Conservation (phyloP, 805 yeast genomes). For the Starmerella stigmatis region DNA sequence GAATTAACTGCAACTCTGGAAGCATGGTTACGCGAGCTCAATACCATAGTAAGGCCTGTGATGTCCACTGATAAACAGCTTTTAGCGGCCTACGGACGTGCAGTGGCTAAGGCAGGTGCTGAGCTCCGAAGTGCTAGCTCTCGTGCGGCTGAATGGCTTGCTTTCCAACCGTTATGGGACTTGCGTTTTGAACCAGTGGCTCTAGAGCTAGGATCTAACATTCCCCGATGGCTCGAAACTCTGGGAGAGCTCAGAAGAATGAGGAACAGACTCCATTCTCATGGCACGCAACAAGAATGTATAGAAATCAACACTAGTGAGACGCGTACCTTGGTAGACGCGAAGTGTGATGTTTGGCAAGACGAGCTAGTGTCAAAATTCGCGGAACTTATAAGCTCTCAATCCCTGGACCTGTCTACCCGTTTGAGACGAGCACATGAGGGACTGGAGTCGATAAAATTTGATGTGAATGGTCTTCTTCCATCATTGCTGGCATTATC, state of each 20-base stretch:
- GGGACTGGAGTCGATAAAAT: neutral
- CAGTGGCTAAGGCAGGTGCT: neutral
- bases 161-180: slow-evolving; percentile 27
- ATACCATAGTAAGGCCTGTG: neutral
- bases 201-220: slow-evolving; percentile 11
- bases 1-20: neutral
- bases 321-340: slow-evolving; percentile 27
- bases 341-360: slow-evolving; percentile 54
- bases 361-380: slow-evolving; percentile 36
- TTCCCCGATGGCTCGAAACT: neutral
- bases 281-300: neutral
- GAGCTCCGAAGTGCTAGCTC: slow-evolving; percentile 28
- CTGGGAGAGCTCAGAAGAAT: neutral
- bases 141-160: slow-evolving; percentile 29
- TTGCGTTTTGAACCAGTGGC: slow-evolving; percentile 42
- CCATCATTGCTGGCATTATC: neutral
- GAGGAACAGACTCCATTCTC: neutral
- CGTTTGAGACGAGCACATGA: neutral
- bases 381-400: slow-evolving; percentile 27
- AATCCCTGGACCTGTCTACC: neutral
- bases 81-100: neutral
- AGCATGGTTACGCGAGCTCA: slow-evolving; percentile 7
- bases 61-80: neutral
- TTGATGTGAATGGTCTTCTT: neutral
- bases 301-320: slow-evolving; percentile 19